Evolutionary conservation across 495 filamentous ascomycete genomes (phyloP).

Genomic region (Echria macrotheca): DNA sequence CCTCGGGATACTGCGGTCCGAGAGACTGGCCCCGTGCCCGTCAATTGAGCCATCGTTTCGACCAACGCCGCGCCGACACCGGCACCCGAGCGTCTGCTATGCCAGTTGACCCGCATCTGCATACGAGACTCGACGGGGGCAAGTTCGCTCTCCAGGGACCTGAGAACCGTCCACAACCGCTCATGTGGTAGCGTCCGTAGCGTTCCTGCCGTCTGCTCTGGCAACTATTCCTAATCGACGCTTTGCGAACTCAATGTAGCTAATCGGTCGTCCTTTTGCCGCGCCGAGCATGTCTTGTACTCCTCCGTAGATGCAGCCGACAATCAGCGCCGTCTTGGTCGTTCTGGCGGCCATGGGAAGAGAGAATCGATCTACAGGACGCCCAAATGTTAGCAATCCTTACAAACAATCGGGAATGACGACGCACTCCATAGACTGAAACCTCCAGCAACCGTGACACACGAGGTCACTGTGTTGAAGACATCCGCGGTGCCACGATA

Average conservation of each 20-base stretch:
- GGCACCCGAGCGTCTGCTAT: neutral
- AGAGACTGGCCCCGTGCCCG: slow-evolving; percentile 1
- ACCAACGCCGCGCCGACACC: neutral
- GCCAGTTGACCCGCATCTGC: slow-evolving; percentile 13
- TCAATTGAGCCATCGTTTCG: neutral
- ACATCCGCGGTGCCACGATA: slow-evolving; percentile 67
- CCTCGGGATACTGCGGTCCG: no score
- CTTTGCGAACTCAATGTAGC: slow-evolving; percentile 65
- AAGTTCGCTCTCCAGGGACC: no score
- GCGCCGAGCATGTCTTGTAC: slow-evolving; percentile 55
- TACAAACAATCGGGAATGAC: neutral
- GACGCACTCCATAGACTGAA: slow-evolving; percentile 81
- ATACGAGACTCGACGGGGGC: no score
- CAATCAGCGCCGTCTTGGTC: slow-evolving; percentile 69
- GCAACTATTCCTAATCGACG: no score
- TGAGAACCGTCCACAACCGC: no score
- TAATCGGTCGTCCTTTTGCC: slow-evolving; percentile 60
- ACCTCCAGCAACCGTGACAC: slow-evolving; percentile 71
- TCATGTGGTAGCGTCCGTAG: no score
- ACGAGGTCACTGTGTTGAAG: slow-evolving; percentile 70
- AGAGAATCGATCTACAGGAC: slow-evolving; percentile 69
- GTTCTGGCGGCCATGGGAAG: slow-evolving; percentile 77
- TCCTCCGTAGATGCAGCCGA: slow-evolving; percentile 76
- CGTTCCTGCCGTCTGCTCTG: no score
- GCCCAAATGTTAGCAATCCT: slow-evolving; percentile 10